Evolutionary conservation across 73 alveolate species (phyloP).

Genomic region (Paraurostyla sp.): DNA sequence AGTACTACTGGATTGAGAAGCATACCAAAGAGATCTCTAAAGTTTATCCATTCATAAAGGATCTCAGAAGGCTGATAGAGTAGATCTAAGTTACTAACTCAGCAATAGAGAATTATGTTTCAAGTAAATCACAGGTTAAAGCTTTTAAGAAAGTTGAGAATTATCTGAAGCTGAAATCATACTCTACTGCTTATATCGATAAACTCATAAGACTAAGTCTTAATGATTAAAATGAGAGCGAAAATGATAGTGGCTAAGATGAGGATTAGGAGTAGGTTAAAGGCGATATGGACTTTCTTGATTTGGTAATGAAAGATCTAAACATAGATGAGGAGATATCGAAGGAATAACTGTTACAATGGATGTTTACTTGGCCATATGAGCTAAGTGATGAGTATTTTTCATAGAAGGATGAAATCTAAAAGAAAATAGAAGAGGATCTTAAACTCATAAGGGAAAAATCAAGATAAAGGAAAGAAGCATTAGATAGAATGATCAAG

Average conservation of each 20-base stretch:
- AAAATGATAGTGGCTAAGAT: neutral
- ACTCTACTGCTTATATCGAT: slow-evolving; percentile 18
- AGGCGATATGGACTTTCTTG: neutral
- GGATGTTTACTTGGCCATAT: slow-evolving; percentile 50
- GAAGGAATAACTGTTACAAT: neutral
- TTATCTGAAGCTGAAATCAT: neutral
- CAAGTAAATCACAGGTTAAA: neutral
- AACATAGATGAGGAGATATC: slow-evolving; percentile 21
- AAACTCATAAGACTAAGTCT: neutral
- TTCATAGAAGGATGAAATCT: neutral
- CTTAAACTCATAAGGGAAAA: slow-evolving; percentile 14
- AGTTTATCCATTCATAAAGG: slow-evolving; percentile 14
- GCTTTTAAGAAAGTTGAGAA: slow-evolving; percentile 24
- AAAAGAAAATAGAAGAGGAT: slow-evolving; percentile 30
- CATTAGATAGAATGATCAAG: slow-evolving; percentile 23
- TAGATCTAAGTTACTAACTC: slow-evolving; percentile 25
- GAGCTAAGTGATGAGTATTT: slow-evolving; percentile 23
- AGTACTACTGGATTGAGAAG: slow-evolving; percentile 34
- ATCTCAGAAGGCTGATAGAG: neutral
- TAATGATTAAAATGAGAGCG: neutral
- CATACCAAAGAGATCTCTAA: slow-evolving; percentile 3
- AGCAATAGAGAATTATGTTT: slow-evolving; percentile 25
- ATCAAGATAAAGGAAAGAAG: neutral
- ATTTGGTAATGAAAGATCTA: slow-evolving; percentile 1
- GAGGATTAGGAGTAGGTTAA: neutral